Evolutionary conservation across 805 yeast species (phyloP), one percentile per base, ranked within the genome.

Genomic region (Kregervanrija pseudodelftensis): DNA sequence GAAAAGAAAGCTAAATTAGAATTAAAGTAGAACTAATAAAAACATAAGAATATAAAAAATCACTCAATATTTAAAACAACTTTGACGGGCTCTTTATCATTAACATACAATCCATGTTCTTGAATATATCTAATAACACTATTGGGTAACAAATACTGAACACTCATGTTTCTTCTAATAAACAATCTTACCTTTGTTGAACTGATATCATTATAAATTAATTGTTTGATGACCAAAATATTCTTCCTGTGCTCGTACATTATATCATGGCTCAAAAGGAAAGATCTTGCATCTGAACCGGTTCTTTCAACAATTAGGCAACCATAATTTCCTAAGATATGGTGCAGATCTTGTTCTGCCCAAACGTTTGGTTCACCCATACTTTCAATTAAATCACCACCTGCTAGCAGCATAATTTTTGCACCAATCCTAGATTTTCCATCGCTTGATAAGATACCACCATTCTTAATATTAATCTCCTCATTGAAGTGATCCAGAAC

Each of bases 321-420:
- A 3, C 99, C 99, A 64, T 93, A 93, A 49, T 85, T 82, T 28
- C 99, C 99, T 53, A 93, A 72, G 39, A 93, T 93, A 62, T 93
- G 99, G 57, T 89, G 95, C 56, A 93, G 72, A 65, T 93, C 99
- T 46, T 76, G 83, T 62, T 91, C 98, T 1, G 95, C 95, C 99
- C 99, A 93, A 34, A 93, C 99, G 57, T 91, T 93, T 16, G 99
- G 98, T 65, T 93, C 99, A n/a, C 99, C 99, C 98, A 93, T 93
- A 37, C 95, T 82, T 64, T 93, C 99, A 43, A 93, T 93, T 54
- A 93, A 74, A 65, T 93, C 99, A 37, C 99, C 99, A 42, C 99
- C 99, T 0, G 99, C 99, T 36, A 93, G 70, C 44, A 93, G 73
- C 98, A 93, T 91, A 57, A 93, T 83, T 62, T 91, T 91, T 43